Base-by-base conservation (phyloP, 164 flowering plant species). In the Taxillus chinensis region DNA sequence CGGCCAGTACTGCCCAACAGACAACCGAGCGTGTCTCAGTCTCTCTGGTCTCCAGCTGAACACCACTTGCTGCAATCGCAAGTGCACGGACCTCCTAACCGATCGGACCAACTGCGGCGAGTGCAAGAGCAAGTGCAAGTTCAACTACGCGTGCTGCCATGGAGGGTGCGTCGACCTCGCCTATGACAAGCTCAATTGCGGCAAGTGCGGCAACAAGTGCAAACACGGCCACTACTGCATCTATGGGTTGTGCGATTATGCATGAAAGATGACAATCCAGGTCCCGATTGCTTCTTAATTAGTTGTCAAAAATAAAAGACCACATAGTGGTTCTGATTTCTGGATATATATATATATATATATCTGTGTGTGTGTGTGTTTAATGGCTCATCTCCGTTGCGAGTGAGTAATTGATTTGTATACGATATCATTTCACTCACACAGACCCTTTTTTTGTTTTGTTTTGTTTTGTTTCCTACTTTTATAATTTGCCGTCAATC, bases 71-170 rank as follows among this genome's bases (percentile, higher is more conserved):
- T 85, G 86, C 69, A 77, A 79, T 72, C 81, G 79, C 75, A 82
- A 80, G 61, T 87, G 95, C 65, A 15, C 75, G 9, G 70, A 87
- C 55, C 41, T 83, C 60, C 27, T 4, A 10, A 46, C 39, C 0
- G 89, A 87, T 38, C 15, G 45, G 2, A 3, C 70, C 5, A 62
- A 87, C 69, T 87, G 90, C 60, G 95, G 95, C 1, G 70, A 68
- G 5, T 87, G 95, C 79, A 75, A 75, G 71, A 75, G 71, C 1
- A 79, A 77, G 67, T 87, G 95, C 79, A 66, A 66, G 70, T 79
- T 53, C 55, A 74, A 78, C 0, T 62, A 86, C 16, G 3, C 59
- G 3, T 88, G 95, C 37, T 88, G 91, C 67, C 49, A 73, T 2
- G 89, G 89, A 1, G 42, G 76, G 61, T 82, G 95, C 49, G 90